A percentile compares a stretch with the other conserved stretches of the same genome.
Conservation (phyloP, 202 grass and related monocot genomes). For the Cymbopogon flexuosus region DNA sequence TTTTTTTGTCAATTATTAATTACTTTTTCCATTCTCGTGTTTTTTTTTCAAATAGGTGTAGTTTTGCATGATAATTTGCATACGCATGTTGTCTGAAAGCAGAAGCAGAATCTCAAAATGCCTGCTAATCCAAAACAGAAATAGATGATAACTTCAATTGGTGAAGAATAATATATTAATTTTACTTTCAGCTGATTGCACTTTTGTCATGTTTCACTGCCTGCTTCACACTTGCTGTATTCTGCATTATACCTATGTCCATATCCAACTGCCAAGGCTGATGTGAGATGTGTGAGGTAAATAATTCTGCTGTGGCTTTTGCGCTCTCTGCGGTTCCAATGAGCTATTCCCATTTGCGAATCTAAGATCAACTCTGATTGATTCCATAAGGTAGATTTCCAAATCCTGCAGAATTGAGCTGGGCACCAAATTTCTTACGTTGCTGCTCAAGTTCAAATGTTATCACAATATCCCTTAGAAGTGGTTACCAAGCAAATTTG, state of each 20-base stretch:
- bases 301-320: not conserved
- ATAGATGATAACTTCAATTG: not conserved
- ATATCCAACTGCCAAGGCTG: not conserved
- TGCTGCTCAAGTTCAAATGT: not conserved
- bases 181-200: not conserved
- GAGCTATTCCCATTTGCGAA: not conserved
- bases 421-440: not conserved
- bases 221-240: not conserved
- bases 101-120: not conserved
- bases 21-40: not conserved
- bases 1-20: not conserved
- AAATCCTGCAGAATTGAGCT: not conserved
- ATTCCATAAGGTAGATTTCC: not conserved
- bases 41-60: not conserved
- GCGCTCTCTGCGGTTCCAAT: not conserved
- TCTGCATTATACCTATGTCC: not conserved
- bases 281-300: not conserved
- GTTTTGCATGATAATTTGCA: not conserved
- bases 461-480: not conserved
- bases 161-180: not conserved
- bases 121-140: not conserved
- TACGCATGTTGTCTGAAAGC: not conserved
- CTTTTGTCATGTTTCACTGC: slow-evolving; percentile 6
- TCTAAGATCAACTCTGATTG: not conserved
- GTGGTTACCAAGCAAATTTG: not conserved